Base-by-base conservation (phyloP, 352 stramenopile genomes). In the Phytophthora pseudosyringae region DNA sequence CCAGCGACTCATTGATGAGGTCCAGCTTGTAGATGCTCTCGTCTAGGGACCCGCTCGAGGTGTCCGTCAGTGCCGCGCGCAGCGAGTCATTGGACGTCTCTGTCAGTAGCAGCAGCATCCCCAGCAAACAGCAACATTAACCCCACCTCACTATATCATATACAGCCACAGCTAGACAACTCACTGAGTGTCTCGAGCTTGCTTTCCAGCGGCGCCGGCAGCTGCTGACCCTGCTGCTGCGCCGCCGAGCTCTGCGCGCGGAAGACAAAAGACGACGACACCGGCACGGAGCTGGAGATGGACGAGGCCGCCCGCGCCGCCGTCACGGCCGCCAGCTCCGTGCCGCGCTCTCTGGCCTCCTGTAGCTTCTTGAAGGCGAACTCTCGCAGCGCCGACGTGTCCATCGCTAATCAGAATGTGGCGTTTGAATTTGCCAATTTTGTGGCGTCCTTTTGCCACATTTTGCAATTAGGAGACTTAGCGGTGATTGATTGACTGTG, bases 341-440 rank as follows among this genome's bases (percentile, higher is more conserved):
- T 75, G 46, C 84, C 80, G 31, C 76, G 79, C 52, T 89, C 76
- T 54, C 85, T 79, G 26, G 84, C 84, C 59, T 90, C 82, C n/a
- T 78, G 76, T 16, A 93, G 71, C 75, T 90, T 93, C 71, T 89
- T 90, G 57, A 86, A 73, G 63, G 84, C 84, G 64, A 90, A 90
- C 25, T 88, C 79, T 28, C 82, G 76, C 59, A 93, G 75, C 72
- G 78, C 73, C 43, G 80, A 75, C 51, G 84, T 87, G 69, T 88
- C 64, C 81, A 93, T 91, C 12, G 18, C 40, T 26, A 61, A 59
- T 53, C 21, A 29, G 7, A 44, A 45, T 21, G 9, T 16, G 13
- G 11, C 8, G 15, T 39, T 51, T 71, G 50, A 65, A 21, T 68
- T 69, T 44, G 62, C 11, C 35, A 16, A 57, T 50, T 53, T 61